A percentile compares a stretch with the other conserved stretches of the same genome.
phyloP scores from a whole-genome alignment of 75 land plant genomes.

The Selaginella moellendorffii region DNA sequence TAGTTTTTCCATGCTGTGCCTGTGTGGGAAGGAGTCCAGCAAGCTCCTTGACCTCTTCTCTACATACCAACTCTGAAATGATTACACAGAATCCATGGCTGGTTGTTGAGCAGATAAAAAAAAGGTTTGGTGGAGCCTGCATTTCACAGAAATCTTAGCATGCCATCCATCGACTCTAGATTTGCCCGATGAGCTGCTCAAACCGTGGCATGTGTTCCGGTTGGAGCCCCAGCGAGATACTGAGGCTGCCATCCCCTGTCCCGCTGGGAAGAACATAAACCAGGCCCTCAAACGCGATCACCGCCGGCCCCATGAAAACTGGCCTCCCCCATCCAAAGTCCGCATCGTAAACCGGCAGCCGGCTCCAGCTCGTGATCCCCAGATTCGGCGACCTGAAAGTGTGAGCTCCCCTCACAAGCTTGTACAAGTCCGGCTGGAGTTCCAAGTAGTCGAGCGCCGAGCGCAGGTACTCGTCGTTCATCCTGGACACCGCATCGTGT shows the following conservation, averaged over 20 bases:
- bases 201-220: constrained; percentile 39
- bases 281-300: constrained; percentile 21
- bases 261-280: constrained; percentile 39
- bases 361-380: constrained; percentile 42
- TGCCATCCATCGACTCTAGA: too few species aligned
- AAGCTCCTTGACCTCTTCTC: too few species aligned
- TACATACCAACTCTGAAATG: too few species aligned
- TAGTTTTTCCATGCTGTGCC: too few species aligned
- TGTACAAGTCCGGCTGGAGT: constrained; percentile 36
- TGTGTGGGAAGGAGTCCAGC: too few species aligned
- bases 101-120: too few species aligned
- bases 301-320: constrained; percentile 45
- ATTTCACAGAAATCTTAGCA: too few species aligned
- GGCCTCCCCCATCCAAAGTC: constrained; percentile 93
- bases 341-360: constrained; percentile 59
- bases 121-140: too few species aligned
- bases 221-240: constrained; percentile 37
- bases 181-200: constrained; percentile 21
- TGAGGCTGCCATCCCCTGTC: constrained; percentile 40
- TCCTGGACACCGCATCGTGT: constrained; percentile 20
- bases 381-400: constrained; percentile 49
- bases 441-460: constrained; percentile 40
- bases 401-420: constrained; percentile 31
- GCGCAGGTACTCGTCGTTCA: constrained; percentile 36
- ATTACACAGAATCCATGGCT: too few species aligned